Conservation (phyloP, 768 basidiomycete species). For the Mycena leptocephala region DNA sequence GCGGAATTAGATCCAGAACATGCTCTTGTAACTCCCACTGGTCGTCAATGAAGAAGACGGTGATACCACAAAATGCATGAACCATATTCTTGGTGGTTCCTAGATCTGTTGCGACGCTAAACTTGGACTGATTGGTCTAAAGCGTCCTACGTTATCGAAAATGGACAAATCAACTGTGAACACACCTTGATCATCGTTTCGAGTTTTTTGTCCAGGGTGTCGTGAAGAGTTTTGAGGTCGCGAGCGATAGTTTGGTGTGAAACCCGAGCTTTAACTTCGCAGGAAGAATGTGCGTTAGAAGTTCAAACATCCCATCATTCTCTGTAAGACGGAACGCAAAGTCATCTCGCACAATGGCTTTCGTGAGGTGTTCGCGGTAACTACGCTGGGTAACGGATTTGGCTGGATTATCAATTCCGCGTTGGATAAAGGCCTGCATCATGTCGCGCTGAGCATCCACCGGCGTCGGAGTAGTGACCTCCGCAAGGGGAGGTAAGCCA, state of each 20-base stretch:
- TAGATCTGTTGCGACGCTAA: constrained; percentile 13
- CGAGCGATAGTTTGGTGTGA: background rate
- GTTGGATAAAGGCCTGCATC: background rate
- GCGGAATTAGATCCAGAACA: background rate
- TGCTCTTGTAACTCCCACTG: background rate
- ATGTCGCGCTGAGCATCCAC: background rate
- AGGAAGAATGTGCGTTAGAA: too few species aligned
- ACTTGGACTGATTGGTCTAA: constrained; percentile 8
- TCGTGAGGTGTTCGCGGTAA: constrained; percentile 3
- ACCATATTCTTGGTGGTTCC: background rate
- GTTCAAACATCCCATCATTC: background rate
- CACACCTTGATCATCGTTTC: background rate
- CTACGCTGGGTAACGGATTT: background rate
- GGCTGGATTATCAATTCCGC: background rate
- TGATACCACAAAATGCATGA: constrained; percentile 12
- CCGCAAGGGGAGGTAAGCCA: background rate
- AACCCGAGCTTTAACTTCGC: too few species aligned
- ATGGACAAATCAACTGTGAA: too few species aligned
- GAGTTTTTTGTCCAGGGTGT: background rate
- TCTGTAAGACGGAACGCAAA: constrained; percentile 10
- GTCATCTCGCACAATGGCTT: constrained; percentile 8
- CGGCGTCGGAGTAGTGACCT: background rate
- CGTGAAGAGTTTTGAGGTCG: constrained; percentile 13
- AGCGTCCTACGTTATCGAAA: background rate
- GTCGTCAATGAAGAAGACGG: background rate